These are phyloP conservation scores for Euphorbia celastroides DNA, from an alignment of 441 rosid genomes.

Conservation along the genomic window DNA sequence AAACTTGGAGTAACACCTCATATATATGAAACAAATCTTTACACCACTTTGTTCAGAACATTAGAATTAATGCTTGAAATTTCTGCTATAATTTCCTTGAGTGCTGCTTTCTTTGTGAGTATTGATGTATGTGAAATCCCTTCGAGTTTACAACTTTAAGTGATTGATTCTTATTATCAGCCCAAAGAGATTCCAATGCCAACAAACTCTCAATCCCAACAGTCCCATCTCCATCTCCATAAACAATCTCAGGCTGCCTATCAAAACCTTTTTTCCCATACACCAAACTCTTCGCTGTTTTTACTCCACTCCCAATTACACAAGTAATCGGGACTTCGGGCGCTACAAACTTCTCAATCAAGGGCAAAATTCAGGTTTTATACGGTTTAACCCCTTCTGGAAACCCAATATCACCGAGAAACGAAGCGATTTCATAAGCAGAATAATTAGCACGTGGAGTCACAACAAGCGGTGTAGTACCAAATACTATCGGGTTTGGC, in stretches of 20 bases:
- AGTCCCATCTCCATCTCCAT: slow-evolving; percentile 93
- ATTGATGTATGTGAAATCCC: slow-evolving; percentile 62
- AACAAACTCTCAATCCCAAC: slow-evolving; percentile 62
- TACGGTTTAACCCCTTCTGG: slow-evolving; percentile 54
- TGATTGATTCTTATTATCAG: slow-evolving; percentile 26
- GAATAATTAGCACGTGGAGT: slow-evolving; percentile 48
- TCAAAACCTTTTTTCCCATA: slow-evolving; percentile 52
- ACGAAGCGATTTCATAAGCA: slow-evolving; percentile 38
- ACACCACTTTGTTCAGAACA: not conserved
- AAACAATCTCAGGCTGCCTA: slow-evolving; percentile 47
- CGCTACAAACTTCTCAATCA: slow-evolving; percentile 27
- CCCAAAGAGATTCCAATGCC: slow-evolving; percentile 47
- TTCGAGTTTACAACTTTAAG: slow-evolving; percentile 34
- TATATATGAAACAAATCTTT: not conserved
- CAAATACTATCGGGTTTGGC: slow-evolving; percentile 53
- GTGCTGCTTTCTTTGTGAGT: slow-evolving; percentile 41
- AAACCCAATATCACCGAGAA: slow-evolving; percentile 59
- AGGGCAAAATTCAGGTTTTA: slow-evolving; percentile 48
- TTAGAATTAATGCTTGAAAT: slow-evolving; percentile 37
- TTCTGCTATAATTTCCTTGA: slow-evolving; percentile 40
- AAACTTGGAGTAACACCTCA: too few relatives aligned
- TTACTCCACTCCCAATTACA: slow-evolving; percentile 50
- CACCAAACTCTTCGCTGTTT: slow-evolving; percentile 52
- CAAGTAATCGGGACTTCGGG: slow-evolving; percentile 68
- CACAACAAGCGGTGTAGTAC: slow-evolving; percentile 37